Evolutionary conservation across 768 basidiomycete genomes (phyloP), one percentile per base, ranked within the genome.

Genomic region (Gautieria morchelliformis): DNA sequence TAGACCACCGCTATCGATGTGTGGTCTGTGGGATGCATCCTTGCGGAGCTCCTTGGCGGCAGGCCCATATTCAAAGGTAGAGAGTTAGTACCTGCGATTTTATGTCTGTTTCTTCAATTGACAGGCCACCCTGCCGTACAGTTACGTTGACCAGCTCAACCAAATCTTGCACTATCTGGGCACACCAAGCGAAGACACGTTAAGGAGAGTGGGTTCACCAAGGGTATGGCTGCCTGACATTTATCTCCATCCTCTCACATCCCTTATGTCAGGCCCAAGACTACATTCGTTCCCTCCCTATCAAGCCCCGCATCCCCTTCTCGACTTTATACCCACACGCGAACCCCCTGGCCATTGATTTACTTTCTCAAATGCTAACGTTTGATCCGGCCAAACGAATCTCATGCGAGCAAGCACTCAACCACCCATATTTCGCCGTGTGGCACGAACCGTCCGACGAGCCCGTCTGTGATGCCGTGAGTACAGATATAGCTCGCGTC

Each of bases 371-470:
- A 68, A 83, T 98, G 78, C 78, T 99, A 47, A 87, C 89, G 70
- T 99, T 98, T 68, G 96, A 99, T 68, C 96, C 96, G 40, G 87
- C 92, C 17, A 92, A 92, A 72, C 85, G 95, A 55, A 94, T 97
- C 69, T 91, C 89, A 59, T 97, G 95, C 69, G 92, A 96, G 65
- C 85, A 97, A 67, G 96, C 96, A 1, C 75, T 99, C 52, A 86
- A 87, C 53, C 96, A 99, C 67, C 93, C 94, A 1, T 99, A 98
- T 72, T 74, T 91, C 60, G 82, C 88, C 59, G 96, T 97, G 11
- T 99, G 96, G 96, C 94, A 97, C 67, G 96, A 98, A 69, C 93
- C 93, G 19, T 83, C 89, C 10, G 94, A 98, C 67, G 94, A 96
- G 69, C 94, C 94, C 0, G 63, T 80, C 39, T 96, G 93, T 69